phyloP scores from a whole-genome alignment of 805 yeast species.

The Babjeviella inositovora region DNA sequence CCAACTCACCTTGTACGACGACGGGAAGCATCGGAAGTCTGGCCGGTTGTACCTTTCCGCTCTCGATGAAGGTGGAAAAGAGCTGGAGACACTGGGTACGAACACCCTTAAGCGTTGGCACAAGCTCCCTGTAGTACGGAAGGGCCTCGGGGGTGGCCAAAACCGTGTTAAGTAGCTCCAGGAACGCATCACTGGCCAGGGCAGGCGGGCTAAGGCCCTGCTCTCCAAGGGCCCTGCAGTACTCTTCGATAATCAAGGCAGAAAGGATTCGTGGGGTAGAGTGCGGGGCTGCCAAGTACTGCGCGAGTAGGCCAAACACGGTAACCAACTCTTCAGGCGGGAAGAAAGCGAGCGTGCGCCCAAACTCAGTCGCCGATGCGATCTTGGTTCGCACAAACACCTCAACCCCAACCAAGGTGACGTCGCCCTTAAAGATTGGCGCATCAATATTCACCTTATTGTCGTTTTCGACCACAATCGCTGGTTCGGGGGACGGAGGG shows the following conservation, averaged over 20 bases:
- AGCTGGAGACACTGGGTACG: constrained; percentile 80
- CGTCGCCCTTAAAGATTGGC: constrained; percentile 84
- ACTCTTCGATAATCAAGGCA: constrained; percentile 60
- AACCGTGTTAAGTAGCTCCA: constrained; percentile 12
- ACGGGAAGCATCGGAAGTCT: constrained; percentile 76
- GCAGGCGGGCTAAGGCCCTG: constrained; percentile 5
- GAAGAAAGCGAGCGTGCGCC: constrained; percentile 40
- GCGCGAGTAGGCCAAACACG: constrained; percentile 17
- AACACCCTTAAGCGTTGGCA: constrained; percentile 71
- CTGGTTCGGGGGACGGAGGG: constrained; percentile 7
- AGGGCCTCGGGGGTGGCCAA: constrained; percentile 24
- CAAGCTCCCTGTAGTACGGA: constrained; percentile 65
- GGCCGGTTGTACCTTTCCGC: constrained; percentile 54
- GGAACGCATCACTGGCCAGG: constrained; percentile 8
- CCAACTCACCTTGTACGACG: constrained; percentile 85
- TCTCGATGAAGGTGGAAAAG: constrained; percentile 60
- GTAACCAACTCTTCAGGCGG: constrained; percentile 18
- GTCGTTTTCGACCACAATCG: constrained; percentile 36
- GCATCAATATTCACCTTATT: constrained; percentile 78
- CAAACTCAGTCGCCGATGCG: constrained; percentile 63
- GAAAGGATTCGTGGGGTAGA: constrained; percentile 70
- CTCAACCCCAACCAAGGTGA: constrained; percentile 66
- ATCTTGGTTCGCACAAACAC: constrained; percentile 62
- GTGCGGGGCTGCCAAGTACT: constrained; percentile 40
- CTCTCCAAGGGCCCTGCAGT: constrained; percentile 18